Conservation (phyloP, 805 yeast species). For the Suhomyces kilbournensis region DNA sequence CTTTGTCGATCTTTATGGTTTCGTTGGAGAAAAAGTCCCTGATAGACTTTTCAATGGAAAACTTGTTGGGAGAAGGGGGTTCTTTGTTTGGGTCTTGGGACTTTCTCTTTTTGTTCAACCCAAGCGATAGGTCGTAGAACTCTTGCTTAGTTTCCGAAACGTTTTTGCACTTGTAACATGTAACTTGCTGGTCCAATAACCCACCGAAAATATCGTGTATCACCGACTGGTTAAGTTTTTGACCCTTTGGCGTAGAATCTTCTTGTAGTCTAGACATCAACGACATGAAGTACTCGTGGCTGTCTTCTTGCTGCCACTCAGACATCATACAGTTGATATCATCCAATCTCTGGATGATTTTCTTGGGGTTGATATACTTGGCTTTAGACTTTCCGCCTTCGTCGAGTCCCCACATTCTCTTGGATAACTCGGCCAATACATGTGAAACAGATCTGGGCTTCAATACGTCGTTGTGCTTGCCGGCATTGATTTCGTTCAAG, state of each 20-base stretch:
- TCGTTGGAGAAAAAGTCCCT: conserved; percentile 83
- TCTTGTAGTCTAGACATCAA: conserved; percentile 84
- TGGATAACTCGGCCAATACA: conserved; percentile 64
- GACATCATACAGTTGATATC: conserved; percentile 96
- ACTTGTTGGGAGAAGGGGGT: conserved; percentile 27
- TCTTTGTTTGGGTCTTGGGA: conserved; percentile 5
- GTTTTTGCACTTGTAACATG: conserved; percentile 79
- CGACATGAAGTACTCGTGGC: conserved; percentile 96
- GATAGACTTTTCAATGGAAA: conserved; percentile 72
- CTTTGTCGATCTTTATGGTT: conserved; percentile 61
- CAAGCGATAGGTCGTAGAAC: conserved; percentile 86
- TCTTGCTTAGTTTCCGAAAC: conserved; percentile 88
- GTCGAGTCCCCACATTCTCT: conserved; percentile 65
- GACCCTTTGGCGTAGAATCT: conserved; percentile 89
- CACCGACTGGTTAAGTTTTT: conserved; percentile 73
- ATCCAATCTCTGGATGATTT: conserved; percentile 63
- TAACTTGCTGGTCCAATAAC: conserved; percentile 74
- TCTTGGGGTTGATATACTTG: conserved; percentile 69
- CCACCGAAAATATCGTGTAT: conserved; percentile 96
- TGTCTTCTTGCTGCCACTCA: conserved; percentile 97
- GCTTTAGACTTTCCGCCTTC: conserved; percentile 22
- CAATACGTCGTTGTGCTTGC: conserved; percentile 47
- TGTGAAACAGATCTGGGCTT: conserved; percentile 59
- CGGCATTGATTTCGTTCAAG: conserved; percentile 59
- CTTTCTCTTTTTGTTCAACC: conserved; percentile 49